Conservation (phyloP, 1,284 basidiomycete species). For the Agroathelia rolfsii region DNA sequence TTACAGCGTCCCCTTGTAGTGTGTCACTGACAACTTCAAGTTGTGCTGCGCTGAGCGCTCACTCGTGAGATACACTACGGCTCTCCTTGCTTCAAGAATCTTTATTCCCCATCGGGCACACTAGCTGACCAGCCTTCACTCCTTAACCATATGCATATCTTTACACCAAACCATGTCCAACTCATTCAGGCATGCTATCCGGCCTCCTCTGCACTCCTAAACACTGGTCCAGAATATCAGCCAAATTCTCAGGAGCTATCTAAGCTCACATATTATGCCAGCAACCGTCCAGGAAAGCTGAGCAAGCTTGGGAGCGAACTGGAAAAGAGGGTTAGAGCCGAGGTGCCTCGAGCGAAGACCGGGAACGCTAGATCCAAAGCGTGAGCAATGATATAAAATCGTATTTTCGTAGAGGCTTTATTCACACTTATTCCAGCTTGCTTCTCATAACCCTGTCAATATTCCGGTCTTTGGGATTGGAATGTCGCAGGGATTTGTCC, state of each 20-base stretch:
- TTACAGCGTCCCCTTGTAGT: no score
- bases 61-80: no score
- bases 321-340: slow-evolving; percentile 65
- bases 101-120: no score
- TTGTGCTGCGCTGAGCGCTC: no score
- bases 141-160: slow-evolving; percentile 36
- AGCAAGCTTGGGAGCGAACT: slow-evolving; percentile 80
- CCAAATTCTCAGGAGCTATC: slow-evolving; percentile 89
- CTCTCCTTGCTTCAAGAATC: no score
- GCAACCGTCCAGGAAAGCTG: slow-evolving; percentile 84
- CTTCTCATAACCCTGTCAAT: slow-evolving; percentile 85
- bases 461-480: slow-evolving; percentile 75
- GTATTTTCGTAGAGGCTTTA: slow-evolving; percentile 4
- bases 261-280: slow-evolving; percentile 86
- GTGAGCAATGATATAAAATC: slow-evolving; percentile 36
- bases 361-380: slow-evolving; percentile 75
- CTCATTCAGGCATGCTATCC: slow-evolving; percentile 91
- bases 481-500: slow-evolving; percentile 82
- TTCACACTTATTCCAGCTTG: slow-evolving; percentile 36
- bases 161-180: slow-evolving; percentile 78
- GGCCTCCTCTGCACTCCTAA: slow-evolving; percentile 65
- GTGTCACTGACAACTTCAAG: no score
- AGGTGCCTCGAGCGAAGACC: slow-evolving; percentile 57
- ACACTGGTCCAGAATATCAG: slow-evolving; percentile 71
- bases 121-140: slow-evolving; percentile 4